A percentile compares a stretch with the other conserved stretches of the same genome.
phyloP scores from a whole-genome alignment of 805 yeast species.

The Saccharomycodes ludwigii region DNA sequence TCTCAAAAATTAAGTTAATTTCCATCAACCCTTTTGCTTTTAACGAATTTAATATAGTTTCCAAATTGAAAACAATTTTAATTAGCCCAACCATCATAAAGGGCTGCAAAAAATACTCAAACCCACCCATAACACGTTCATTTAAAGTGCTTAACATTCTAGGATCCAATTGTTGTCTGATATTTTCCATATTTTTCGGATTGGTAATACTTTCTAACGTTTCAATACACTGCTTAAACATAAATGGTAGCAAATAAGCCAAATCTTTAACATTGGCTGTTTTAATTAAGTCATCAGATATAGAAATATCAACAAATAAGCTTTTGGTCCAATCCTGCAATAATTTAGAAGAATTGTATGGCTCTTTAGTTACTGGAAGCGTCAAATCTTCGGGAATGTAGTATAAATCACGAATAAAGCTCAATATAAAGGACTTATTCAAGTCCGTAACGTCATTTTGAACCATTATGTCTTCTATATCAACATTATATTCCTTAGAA shows the following conservation, averaged over 20 bases:
- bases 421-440: conserved; percentile 21
- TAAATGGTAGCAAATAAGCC: conserved; percentile 54
- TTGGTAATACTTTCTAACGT: conserved; percentile 50
- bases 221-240: conserved; percentile 58
- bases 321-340: conserved; percentile 70
- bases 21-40: conserved; percentile 15
- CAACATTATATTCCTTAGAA: conserved; percentile 27
- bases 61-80: conserved; percentile 41
- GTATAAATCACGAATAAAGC: conserved; percentile 16
- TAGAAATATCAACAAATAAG: conserved; percentile 70
- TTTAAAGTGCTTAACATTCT: neutral
- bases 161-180: too few species aligned
- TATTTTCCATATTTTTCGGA: too few species aligned
- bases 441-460: conserved; percentile 9
- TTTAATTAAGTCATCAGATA: conserved; percentile 71
- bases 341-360: conserved; percentile 18
- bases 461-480: conserved; percentile 18
- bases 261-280: conserved; percentile 55
- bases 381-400: conserved; percentile 14
- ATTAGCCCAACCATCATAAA: conserved; percentile 49
- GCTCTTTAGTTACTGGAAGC: conserved; percentile 19
- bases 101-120: conserved; percentile 79
- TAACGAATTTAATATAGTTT: conserved; percentile 27
- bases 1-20: conserved; percentile 20
- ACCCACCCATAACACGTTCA: conserved; percentile 47